These are phyloP conservation scores for Monascus ruber DNA, from an alignment of 2,329 filamentous ascomycete genomes.

Conservation along the genomic window DNA sequence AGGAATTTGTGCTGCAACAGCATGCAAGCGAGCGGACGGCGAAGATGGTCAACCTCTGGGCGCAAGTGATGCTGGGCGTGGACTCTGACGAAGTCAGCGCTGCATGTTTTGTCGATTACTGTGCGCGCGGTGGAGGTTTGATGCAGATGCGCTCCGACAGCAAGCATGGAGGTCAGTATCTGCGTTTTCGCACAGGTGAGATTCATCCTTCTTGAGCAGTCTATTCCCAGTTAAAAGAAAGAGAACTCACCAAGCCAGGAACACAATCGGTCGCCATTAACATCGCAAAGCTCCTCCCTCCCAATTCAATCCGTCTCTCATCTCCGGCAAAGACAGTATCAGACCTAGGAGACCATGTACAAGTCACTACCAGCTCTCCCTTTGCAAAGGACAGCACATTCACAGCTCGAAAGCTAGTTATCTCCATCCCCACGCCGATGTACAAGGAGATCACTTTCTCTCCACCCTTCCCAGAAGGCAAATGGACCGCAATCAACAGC, in stretches of 20 bases:
- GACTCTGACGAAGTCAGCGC: constrained; percentile 41
- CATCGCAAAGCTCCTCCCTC: background rate
- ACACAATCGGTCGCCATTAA: constrained; percentile 17
- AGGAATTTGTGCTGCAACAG: constrained; percentile 1
- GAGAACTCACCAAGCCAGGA: constrained; percentile 19
- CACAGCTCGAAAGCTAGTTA: background rate
- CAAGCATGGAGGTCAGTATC: constrained; percentile 42
- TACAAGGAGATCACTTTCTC: background rate
- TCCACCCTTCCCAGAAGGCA: background rate
- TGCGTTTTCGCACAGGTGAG: constrained; percentile 27
- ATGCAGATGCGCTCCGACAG: constrained; percentile 40
- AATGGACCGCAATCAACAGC: background rate
- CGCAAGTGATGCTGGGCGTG: constrained; percentile 38
- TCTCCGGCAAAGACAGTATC: background rate
- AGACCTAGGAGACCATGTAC: no score
- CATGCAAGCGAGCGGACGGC: constrained; percentile 1
- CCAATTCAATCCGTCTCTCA: background rate
- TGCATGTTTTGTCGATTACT: constrained; percentile 45
- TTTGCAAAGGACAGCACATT: background rate
- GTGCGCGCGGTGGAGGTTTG: constrained; percentile 41
- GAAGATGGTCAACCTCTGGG: constrained; percentile 29
- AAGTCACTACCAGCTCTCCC: background rate
- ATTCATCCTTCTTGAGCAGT: no score
- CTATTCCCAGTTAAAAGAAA: no score
- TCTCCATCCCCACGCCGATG: background rate